phyloP scores from a whole-genome alignment of 257 asterid species.

The Gynochthodes officinalis region DNA sequence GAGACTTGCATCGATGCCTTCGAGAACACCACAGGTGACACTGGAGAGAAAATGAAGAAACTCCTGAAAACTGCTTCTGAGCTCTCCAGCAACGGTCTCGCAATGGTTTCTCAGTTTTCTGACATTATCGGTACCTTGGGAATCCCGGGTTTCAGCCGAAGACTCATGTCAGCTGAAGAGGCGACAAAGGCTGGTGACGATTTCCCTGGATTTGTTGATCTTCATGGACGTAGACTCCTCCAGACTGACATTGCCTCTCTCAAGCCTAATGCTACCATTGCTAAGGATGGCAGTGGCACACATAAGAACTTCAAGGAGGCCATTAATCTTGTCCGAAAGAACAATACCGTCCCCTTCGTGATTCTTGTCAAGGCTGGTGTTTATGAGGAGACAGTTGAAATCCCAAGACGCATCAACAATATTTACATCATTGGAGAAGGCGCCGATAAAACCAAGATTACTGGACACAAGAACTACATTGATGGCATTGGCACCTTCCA shows the following conservation, averaged over 20 bases:
- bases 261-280: constrained; percentile 39
- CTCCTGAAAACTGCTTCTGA: constrained; percentile 37
- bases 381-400: constrained; percentile 24
- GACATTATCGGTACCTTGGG: constrained; percentile 18
- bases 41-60: constrained; percentile 60
- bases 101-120: constrained; percentile 41
- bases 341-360: constrained; percentile 17
- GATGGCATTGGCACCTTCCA: constrained; percentile 31
- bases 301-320: constrained; percentile 27
- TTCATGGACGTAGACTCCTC: constrained; percentile 22
- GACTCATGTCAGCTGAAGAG: constrained; percentile 17
- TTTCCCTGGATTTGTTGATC: constrained; percentile 14
- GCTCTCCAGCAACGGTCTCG: constrained; percentile 62
- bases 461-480: constrained; percentile 27
- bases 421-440: constrained; percentile 42
- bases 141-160: constrained; percentile 24
- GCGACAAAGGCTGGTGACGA: neutral
- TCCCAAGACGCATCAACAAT: constrained; percentile 18
- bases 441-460: constrained; percentile 36
- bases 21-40: constrained; percentile 51
- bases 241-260: constrained; percentile 2
- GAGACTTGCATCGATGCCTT: constrained; percentile 76
- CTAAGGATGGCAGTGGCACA: constrained; percentile 43
- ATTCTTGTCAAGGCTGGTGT: constrained; percentile 38
- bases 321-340: constrained; percentile 12